Evolutionary conservation across 169 alveolate species (phyloP).

Genomic region (Plasmodium vinckei): DNA sequence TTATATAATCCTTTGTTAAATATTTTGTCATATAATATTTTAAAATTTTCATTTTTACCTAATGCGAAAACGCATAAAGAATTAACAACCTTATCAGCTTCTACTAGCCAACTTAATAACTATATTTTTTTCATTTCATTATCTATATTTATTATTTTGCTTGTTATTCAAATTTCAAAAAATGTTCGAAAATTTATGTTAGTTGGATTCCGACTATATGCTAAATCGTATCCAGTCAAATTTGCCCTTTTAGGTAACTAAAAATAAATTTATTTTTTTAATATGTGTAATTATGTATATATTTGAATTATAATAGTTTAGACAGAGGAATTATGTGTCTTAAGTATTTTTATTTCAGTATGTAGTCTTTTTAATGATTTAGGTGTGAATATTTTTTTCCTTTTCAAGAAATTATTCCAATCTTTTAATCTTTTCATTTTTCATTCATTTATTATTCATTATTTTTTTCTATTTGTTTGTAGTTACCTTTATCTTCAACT

Average conservation of each 20-base stretch:
- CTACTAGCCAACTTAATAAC: slow-evolving; percentile 14
- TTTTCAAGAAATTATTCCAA: too few species aligned
- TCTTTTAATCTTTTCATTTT: not conserved
- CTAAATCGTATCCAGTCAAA: slow-evolving; percentile 17
- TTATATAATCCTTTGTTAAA: slow-evolving; percentile 75
- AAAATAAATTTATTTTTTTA: too few species aligned
- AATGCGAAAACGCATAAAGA: slow-evolving; percentile 57
- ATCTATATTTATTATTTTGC: slow-evolving; percentile 14
- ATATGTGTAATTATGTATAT: not conserved
- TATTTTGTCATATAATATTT: slow-evolving; percentile 75
- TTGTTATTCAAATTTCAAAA: slow-evolving; percentile 23
- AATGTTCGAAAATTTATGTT: slow-evolving; percentile 8
- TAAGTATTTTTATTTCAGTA: not conserved
- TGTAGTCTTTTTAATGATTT: too few species aligned
- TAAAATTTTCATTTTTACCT: slow-evolving; percentile 77
- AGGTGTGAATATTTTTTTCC: too few species aligned
- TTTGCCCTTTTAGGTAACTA: slow-evolving; percentile 52
- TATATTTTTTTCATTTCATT: slow-evolving; percentile 26
- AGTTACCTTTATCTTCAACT: slow-evolving; percentile 3
- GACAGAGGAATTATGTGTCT: not conserved
- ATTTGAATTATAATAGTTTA: not conserved
- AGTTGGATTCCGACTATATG: slow-evolving; percentile 54
- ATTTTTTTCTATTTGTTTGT: not conserved
- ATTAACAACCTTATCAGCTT: slow-evolving; percentile 42
- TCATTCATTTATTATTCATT: not conserved